Evolutionary conservation across 495 filamentous ascomycete species (phyloP), one percentile per base, ranked within the genome.

Genomic region (Xylona heveae): DNA sequence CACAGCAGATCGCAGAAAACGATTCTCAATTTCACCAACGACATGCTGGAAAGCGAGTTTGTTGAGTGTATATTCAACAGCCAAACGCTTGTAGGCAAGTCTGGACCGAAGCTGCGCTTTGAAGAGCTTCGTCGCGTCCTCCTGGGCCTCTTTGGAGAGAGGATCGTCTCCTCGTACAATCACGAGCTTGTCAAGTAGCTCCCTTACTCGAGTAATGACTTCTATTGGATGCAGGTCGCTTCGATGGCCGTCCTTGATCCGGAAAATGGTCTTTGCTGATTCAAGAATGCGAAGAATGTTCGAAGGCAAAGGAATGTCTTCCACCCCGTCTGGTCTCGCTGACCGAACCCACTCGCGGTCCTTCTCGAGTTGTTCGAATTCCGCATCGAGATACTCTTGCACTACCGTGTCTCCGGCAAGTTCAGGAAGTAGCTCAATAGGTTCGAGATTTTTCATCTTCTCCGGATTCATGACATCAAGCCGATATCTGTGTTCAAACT

Each of bases 1-100:
- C 22, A 90, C 88, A 34, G 67, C 61, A 27, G 90, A 68, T 44
- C 71, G 66, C 13, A 68, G 61, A 62, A 91, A 99, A 24, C 81
- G 68, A 44, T 58, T 76, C 57, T 94, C 81, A 23, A 95, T 60
- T 39, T 92, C 84, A 39, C 90, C 90, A 19, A 99, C 48, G 30
- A 95, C 73, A 48, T 93, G 79, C 31, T 85, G 74, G 47, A 99
- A 84, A 2, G 88, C 85, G 25, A 93, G 66, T 48, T 80, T 91
- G 55, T 81, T 90, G 39, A 95, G 58, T 14, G 71, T 73, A 41
- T 88, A 70, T 33, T 81, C 65, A 19, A 76, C 71, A 14, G 88
- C 83, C 29, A 99, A 54, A 36, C 82, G 71, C 47, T 88, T 84
- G 71, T 78, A 99, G 2, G 85, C 79, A 28, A 99, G 62, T 34